phyloP scores from a whole-genome alignment of 176 grass and related monocot species.

The Carex pumila region DNA sequence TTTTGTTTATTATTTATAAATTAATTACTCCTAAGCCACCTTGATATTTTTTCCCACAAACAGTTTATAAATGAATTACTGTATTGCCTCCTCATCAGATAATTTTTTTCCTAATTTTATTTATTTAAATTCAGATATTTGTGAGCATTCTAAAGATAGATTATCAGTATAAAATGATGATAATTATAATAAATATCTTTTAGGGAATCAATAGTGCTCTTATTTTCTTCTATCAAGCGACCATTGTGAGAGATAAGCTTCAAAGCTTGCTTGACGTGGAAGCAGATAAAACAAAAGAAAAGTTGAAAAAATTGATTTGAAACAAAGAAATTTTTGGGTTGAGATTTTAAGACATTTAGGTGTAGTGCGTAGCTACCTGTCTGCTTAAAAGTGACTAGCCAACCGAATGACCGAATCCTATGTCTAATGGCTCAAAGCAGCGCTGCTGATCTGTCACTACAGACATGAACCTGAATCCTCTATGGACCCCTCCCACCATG shows the following conservation, averaged over 20 bases:
- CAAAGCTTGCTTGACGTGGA: not conserved
- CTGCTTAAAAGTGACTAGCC: conserved; percentile 46
- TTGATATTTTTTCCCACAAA: too few species aligned
- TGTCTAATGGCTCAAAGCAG: not conserved
- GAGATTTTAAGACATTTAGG: conserved; percentile 5
- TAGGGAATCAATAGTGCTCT: not conserved
- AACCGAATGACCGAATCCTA: conserved; percentile 50
- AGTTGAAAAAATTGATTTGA: not conserved
- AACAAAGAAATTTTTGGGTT: not conserved
- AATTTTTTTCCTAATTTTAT: too few species aligned
- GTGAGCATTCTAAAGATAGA: too few species aligned
- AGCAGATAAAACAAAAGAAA: not conserved
- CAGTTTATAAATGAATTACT: too few species aligned
- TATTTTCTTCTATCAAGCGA: not conserved
- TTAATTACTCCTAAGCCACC: too few species aligned
- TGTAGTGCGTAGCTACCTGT: conserved; percentile 21
- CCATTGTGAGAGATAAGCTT: not conserved
- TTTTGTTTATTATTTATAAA: too few species aligned
- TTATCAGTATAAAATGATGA: too few species aligned
- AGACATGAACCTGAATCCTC: not conserved
- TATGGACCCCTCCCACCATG: not conserved
- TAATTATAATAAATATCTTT: not conserved
- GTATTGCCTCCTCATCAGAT: too few species aligned
- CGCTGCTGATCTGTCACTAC: not conserved
- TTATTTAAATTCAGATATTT: too few species aligned